A percentile compares a stretch with the other conserved stretches of the same genome.
These are phyloP conservation scores for Fennellomyces sp. DNA, from an alignment of 371 early-diverging fungal species.

Conservation along the genomic window DNA sequence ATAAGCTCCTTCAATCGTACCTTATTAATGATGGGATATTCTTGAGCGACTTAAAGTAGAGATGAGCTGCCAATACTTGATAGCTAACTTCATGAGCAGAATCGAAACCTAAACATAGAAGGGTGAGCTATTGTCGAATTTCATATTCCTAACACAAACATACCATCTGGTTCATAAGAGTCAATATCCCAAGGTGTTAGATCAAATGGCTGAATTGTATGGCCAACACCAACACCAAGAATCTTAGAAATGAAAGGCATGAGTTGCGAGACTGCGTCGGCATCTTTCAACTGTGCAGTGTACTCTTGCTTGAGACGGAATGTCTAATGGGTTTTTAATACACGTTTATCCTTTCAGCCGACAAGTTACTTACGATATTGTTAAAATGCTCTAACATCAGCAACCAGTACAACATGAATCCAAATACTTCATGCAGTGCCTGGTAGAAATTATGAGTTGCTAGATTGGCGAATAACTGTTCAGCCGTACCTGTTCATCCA, in stretches of 20 bases:
- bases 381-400: conserved; percentile 76
- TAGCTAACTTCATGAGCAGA: conserved; percentile 58
- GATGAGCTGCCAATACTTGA: conserved; percentile 69
- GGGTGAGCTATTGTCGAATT: background rate
- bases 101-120: conserved; percentile 50
- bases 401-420: conserved; percentile 77
- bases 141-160: conserved; percentile 2
- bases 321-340: conserved; percentile 52
- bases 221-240: conserved; percentile 62
- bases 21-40: conserved; percentile 76
- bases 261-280: conserved; percentile 52
- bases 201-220: conserved; percentile 61
- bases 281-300: conserved; percentile 63
- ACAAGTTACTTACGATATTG: conserved; percentile 67
- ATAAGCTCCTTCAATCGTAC: conserved; percentile 13
- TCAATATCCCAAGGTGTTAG: conserved; percentile 72
- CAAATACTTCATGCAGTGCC: conserved; percentile 49
- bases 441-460: too few relatives aligned
- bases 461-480: background rate
- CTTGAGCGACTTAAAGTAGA: conserved; percentile 70
- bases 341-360: background rate
- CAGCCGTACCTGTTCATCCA: conserved; percentile 21
- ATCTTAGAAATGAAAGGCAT: conserved; percentile 66
- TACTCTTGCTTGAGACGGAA: conserved; percentile 73
- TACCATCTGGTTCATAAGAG: conserved; percentile 65